phyloP scores from a whole-genome alignment of 176 grass and related monocot genomes.

The Lolium rigidum region DNA sequence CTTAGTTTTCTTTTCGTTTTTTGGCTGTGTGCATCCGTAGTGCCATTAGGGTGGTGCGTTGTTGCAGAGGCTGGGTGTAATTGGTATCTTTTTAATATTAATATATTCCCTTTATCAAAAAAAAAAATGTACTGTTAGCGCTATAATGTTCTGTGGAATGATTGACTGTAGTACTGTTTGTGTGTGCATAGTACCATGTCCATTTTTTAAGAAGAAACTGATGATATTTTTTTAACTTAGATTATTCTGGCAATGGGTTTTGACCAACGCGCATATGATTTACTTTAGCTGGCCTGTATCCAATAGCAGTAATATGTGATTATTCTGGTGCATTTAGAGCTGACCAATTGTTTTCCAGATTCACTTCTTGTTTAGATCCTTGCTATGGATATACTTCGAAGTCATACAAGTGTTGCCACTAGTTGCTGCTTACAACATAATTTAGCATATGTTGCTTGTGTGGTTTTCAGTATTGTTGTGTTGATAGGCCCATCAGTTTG shows the following conservation, averaged over 20 bases:
- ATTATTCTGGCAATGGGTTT: constrained; percentile 18
- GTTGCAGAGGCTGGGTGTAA: too few relatives aligned
- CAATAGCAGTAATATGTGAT: not conserved
- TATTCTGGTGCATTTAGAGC: not conserved
- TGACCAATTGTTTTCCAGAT: not conserved
- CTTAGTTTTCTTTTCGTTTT: too few relatives aligned
- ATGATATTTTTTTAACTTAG: not conserved
- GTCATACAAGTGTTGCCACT: not conserved
- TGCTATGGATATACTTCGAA: constrained; percentile 2
- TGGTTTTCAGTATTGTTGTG: constrained; percentile 21
- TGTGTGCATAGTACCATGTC: not conserved
- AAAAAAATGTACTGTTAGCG: not conserved
- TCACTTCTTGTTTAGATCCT: not conserved
- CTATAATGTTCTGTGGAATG: not conserved
- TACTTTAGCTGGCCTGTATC: not conserved
- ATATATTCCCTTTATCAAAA: too few relatives aligned
- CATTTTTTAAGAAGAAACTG: not conserved
- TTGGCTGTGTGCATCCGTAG: too few relatives aligned
- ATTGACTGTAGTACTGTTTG: not conserved
- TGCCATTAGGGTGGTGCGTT: too few relatives aligned
- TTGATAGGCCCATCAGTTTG: not conserved
- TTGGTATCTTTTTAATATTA: too few relatives aligned
- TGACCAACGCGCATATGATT: not conserved
- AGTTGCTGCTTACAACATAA: not conserved
- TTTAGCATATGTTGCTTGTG: not conserved